Base-by-base conservation (phyloP, 2,329 filamentous ascomycete species). In the Penicillium sp. region DNA sequence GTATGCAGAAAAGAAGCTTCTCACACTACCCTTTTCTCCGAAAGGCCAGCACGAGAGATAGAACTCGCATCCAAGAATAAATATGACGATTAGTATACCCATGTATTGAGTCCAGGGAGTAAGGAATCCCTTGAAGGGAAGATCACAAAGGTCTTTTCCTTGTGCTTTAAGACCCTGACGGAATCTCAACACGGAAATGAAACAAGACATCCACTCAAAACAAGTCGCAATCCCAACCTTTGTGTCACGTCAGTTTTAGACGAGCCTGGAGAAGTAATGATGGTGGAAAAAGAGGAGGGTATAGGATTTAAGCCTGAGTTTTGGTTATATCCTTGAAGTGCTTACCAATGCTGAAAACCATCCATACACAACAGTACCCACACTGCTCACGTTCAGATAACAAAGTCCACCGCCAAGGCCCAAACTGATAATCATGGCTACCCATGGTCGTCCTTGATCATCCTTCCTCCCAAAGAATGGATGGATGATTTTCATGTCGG, bases 331-430 rank as follows among this genome's bases (percentile, higher is more conserved):
- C n/a, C n/a, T n/a, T n/a, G n/a, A n/a, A n/a, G n/a, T n/a, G n/a
- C 58, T 44, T 44, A 64, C 63, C 58, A 67, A 45, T 11, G 57
- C 54, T 1, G 69, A 68, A 45, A 71, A 69, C 69, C 67, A 71
- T 13, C 53, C 55, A 42, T 70, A 71, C 2, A 70, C 68, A 16
- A 61, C 41, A 11, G 48, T 54, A 3, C 61, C 59, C 20, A 61
- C 55, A 36, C 61, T 59, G 41, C 66, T 66, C 20, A 59, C 60
- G 45, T 71, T 70, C 3, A 71, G 57, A 54, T 71, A 71, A 35
- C 62, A 65, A 1, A 70, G 50, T 3, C 68, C 69, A 13, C 67
- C 68, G 4, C 68, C 68, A 5, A 71, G 44, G 1, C 58, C 43
- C 25, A 63, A 49, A 25, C 66, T 67, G 22, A 68, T 61, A 5